These are phyloP conservation scores for Plectosphaerella plurivora DNA, from an alignment of 2,329 filamentous ascomycete species.

Conservation along the genomic window DNA sequence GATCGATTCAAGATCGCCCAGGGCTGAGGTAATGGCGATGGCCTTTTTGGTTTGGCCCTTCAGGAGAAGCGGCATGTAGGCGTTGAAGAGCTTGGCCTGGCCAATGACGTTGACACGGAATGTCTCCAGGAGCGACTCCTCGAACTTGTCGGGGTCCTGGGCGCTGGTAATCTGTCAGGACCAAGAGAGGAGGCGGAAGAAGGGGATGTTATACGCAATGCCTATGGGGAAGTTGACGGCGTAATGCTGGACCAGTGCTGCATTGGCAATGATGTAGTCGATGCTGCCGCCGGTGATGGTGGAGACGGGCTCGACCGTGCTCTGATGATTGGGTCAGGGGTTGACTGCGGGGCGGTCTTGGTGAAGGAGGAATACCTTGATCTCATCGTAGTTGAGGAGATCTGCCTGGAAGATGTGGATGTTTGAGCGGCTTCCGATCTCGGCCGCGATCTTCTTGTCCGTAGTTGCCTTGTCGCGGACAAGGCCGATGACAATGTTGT, in stretches of 20 bases:
- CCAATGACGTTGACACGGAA: slow-evolving; percentile 42
- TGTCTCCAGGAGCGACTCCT: slow-evolving; percentile 25
- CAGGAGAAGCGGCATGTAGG: slow-evolving; percentile 47
- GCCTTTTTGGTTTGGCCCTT: slow-evolving; percentile 50
- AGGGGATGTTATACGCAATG: slow-evolving; percentile 25
- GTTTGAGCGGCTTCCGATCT: slow-evolving; percentile 33
- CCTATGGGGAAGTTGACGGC: slow-evolving; percentile 26
- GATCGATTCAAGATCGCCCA: slow-evolving; percentile 40
- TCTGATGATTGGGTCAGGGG: slow-evolving; percentile 34
- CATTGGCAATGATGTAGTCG: slow-evolving; percentile 51
- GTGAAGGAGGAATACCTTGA: slow-evolving; percentile 38
- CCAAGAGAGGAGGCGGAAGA: background rate
- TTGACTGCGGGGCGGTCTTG: slow-evolving; percentile 40
- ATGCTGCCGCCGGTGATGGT: slow-evolving; percentile 31
- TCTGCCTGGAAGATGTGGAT: slow-evolving; percentile 36
- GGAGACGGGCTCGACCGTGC: slow-evolving; percentile 15
- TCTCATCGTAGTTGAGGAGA: slow-evolving; percentile 29
- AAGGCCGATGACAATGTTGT: slow-evolving; percentile 41
- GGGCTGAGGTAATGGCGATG: slow-evolving; percentile 42
- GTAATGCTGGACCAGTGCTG: slow-evolving; percentile 24
- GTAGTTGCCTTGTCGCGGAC: slow-evolving; percentile 40
- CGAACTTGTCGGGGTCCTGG: slow-evolving; percentile 6
- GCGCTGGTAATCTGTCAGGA: slow-evolving; percentile 1
- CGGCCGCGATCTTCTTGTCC: slow-evolving; percentile 34
- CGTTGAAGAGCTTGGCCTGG: slow-evolving; percentile 47